Base-by-base conservation (phyloP, 192 early-diverging fungal species). In the Phlyctochytrium planicorne region DNA sequence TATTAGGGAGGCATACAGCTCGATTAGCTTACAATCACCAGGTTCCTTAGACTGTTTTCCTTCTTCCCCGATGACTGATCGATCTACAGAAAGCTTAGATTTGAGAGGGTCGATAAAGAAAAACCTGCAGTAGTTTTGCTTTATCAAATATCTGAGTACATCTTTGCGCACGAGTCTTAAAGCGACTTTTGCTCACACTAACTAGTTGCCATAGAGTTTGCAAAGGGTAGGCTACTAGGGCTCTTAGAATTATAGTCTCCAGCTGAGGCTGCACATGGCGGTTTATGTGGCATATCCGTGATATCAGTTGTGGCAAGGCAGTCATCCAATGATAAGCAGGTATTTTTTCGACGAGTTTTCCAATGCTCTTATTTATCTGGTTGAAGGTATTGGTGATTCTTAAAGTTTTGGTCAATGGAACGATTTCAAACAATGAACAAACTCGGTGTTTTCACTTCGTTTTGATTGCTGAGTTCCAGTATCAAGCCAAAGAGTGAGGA, bases 171-270 rank as follows among this genome's bases (percentile, higher is more conserved):
- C 94, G 85, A 30, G 76, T 75, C 1, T 76, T 75, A 27, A 85
- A 80, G n/a, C 86, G 86, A 53, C 89, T 91, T 34, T 84, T 77
- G 55, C 83, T 80, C 2, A 92, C 88, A 12, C 89, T 83, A 62
- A 93, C 80, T 72, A 96, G 82, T 70, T 93, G 91, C 94, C 94
- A 96, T 52, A 94, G 76, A 3, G 90, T 82, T 71, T 94, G 94
- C 67, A 92, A 87, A 3, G 94, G 92, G 64, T 89, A 94, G 2
- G 78, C 79, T 25, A 77, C 60, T 33, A 96, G 80, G 3, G 93
- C 89, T 3, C 73, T 79, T 32, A 87, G 69, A 2, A 94, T 78
- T 30, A 96, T 90, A 30, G 68, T 65, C 69, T 94, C 88, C 2
- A 96, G 71, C 3, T 90, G 76, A 16, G 69, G 61, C 61, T 87